Conservation (phyloP, 2,329 filamentous ascomycete species). For the Atkinsonella hypoxylon region DNA sequence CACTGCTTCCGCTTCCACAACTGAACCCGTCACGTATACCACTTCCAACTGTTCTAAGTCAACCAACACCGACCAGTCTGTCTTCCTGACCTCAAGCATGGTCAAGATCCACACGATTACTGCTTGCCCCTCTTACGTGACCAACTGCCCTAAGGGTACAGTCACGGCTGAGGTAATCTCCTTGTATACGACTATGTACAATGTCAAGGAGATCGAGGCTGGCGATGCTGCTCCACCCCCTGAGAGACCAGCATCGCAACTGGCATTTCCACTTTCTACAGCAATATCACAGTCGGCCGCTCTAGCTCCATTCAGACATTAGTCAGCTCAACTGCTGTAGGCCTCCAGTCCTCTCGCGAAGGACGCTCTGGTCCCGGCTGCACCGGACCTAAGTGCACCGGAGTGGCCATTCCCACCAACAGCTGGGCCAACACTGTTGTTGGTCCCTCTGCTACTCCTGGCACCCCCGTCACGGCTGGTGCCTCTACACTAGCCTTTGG, state of each 20-base stretch:
- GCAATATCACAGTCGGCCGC: slow-evolving; percentile 1
- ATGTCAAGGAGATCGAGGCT: slow-evolving; percentile 4
- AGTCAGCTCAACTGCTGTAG: slow-evolving; percentile 11
- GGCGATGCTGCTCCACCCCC: slow-evolving; percentile 1
- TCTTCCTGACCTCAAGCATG: slow-evolving; percentile 13
- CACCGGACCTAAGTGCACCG: slow-evolving; percentile 7
- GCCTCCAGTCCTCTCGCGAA: slow-evolving; percentile 13
- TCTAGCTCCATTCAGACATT: slow-evolving; percentile 9
- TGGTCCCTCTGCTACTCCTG: slow-evolving; percentile 11
- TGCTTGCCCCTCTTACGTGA: slow-evolving; percentile 30
- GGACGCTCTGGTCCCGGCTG: slow-evolving; percentile 14
- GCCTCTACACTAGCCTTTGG: slow-evolving; percentile 22
- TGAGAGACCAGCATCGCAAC: neutral
- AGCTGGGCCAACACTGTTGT: slow-evolving; percentile 6
- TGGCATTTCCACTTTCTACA: neutral
- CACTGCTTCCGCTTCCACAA: neutral
- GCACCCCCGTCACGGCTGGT: slow-evolving; percentile 33
- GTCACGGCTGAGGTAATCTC: slow-evolving; percentile 6
- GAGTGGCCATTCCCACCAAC: slow-evolving; percentile 11
- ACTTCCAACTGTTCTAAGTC: slow-evolving; percentile 8
- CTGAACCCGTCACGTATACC: neutral
- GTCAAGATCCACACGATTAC: slow-evolving; percentile 36
- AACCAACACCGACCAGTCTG: neutral
- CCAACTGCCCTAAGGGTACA: slow-evolving; percentile 19
- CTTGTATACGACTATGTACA: slow-evolving; percentile 2